phyloP scores from a whole-genome alignment of 169 alveolate genomes.

The Perkinsus olseni region DNA sequence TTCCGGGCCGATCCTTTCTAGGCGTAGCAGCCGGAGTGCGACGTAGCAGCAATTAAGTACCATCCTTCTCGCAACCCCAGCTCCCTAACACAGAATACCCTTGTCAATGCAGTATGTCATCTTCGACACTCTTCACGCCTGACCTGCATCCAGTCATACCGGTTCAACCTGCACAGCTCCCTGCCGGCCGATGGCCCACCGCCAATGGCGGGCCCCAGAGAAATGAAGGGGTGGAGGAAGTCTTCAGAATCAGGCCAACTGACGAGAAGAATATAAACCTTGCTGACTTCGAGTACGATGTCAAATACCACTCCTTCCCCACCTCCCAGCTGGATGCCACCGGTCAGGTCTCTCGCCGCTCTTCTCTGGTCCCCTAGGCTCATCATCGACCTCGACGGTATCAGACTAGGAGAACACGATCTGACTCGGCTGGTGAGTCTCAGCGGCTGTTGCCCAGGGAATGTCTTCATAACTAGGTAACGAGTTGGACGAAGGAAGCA shows the following conservation, averaged over 20 bases:
- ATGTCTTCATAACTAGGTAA: neutral
- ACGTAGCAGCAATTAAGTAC: no score
- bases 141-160: neutral
- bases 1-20: no score
- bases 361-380: neutral
- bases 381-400: neutral
- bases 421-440: neutral
- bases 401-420: neutral
- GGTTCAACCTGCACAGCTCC: neutral
- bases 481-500: neutral
- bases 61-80: no score
- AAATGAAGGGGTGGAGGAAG: neutral
- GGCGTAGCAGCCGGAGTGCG: no score
- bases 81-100: no score
- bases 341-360: neutral
- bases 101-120: neutral
- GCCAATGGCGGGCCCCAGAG: neutral
- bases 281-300: neutral
- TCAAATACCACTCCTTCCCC: no score
- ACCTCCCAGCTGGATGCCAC: neutral
- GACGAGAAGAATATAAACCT: neutral
- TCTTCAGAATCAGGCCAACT: neutral
- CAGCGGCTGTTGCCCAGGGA: neutral
- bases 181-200: neutral
- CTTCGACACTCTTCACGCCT: neutral